Evolutionary conservation across 345 rosid species (phyloP).

Genomic region (Eucalyptus brandiana): DNA sequence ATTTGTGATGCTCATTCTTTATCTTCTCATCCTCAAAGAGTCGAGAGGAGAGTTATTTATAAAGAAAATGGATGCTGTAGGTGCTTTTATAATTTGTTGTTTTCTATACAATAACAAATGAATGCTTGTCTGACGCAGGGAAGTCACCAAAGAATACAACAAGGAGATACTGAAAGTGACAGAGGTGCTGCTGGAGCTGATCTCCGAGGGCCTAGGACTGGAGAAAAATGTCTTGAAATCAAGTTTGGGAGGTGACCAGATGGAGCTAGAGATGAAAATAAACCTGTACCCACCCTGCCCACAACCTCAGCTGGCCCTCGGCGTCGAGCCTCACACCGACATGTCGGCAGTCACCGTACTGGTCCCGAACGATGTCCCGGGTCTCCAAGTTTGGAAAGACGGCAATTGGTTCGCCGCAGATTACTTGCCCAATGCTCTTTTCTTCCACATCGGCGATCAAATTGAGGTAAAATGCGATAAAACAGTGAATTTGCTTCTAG

Average conservation of each 20-base stretch:
- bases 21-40: background rate
- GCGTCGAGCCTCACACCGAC: conserved; percentile 53
- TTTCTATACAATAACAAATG: background rate
- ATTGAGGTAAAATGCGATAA: conserved; percentile 16
- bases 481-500: background rate
- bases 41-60: background rate
- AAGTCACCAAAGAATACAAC: conserved; percentile 32
- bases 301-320: conserved; percentile 42
- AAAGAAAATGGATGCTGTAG: background rate
- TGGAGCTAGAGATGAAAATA: conserved; percentile 42
- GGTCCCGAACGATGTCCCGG: conserved; percentile 34
- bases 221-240: conserved; percentile 5
- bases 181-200: conserved; percentile 10
- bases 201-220: conserved; percentile 35
- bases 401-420: conserved; percentile 35
- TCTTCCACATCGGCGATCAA: conserved; percentile 38
- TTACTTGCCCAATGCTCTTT: conserved; percentile 22
- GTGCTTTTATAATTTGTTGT: background rate
- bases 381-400: conserved; percentile 44
- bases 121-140: conserved; percentile 2
- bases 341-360: conserved; percentile 45
- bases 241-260: conserved; percentile 16
- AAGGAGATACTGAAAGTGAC: conserved; percentile 18
- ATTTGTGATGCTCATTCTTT: background rate
- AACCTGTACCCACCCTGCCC: conserved; percentile 57